Evolutionary conservation across 306 rosid species (phyloP).

Genomic region (Luffa acutangula): DNA sequence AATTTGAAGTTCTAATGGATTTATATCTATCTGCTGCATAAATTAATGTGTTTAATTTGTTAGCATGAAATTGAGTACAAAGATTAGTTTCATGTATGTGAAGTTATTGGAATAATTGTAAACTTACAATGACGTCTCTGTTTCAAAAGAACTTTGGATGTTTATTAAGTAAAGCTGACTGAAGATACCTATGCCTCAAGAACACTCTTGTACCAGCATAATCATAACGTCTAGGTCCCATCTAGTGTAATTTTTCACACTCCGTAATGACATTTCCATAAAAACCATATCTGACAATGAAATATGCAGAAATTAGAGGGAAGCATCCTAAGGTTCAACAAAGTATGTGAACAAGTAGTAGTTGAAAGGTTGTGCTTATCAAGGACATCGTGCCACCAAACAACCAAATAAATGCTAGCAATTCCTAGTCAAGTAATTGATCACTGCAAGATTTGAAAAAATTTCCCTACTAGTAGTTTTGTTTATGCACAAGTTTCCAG

Average conservation of each 20-base stretch:
- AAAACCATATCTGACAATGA: slow-evolving; percentile 69
- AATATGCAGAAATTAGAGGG: slow-evolving; percentile 12
- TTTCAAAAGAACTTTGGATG: neutral
- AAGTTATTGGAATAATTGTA: too few relatives aligned
- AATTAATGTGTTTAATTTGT: too few relatives aligned
- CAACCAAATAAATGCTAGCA: neutral
- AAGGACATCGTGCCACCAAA: neutral
- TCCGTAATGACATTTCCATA: slow-evolving; percentile 93
- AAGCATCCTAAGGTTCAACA: slow-evolving; percentile 7
- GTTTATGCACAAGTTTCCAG: too few relatives aligned
- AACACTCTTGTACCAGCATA: slow-evolving; percentile 88
- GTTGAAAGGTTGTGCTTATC: neutral
- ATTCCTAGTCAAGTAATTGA: too few relatives aligned
- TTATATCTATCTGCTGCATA: too few relatives aligned
- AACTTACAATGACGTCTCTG: too few relatives aligned
- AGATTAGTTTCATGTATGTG: too few relatives aligned
- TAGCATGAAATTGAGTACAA: too few relatives aligned
- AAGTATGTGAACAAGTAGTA: slow-evolving; percentile 10
- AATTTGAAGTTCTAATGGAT: too few relatives aligned
- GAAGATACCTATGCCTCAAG: too few relatives aligned
- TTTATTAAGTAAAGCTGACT: slow-evolving; percentile 5
- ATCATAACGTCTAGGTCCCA: slow-evolving; percentile 95
- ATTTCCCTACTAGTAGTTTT: too few relatives aligned
- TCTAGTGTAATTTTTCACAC: slow-evolving; percentile 94
- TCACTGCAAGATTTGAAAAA: too few relatives aligned